Evolutionary conservation across 306 rosid genomes (phyloP), one percentile per base, ranked within the genome.

Genomic region (Corylus heterophylla): DNA sequence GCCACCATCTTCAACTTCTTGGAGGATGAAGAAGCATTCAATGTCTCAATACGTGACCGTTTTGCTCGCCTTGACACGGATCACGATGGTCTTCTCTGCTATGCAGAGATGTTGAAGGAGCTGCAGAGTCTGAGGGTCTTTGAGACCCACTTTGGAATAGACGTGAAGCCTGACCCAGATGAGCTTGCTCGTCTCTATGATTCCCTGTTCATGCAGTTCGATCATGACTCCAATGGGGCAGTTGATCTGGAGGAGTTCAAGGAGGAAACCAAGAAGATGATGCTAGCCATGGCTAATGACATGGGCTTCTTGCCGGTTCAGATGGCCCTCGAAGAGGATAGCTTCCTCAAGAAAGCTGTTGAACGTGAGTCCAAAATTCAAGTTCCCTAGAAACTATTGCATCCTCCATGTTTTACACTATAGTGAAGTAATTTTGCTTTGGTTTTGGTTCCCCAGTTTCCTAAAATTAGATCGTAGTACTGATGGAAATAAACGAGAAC

Each of bases 261-360:
- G 85, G 86, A 75, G 18, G 98, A 90, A 78, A 89, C 97, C 50
- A 89, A 84, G 89, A 71, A 70, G 71, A 91, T 89, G 85, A 77
- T 93, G 97, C 83, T 93, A 66, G 95, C 92, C 18, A 86, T 93
- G 94, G 92, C 97, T 0, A 87, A 82, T 49, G 93, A 92, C 16
- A 67, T 93, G 84, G 97, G 95, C 10, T 82, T 86, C 88, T 76
- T 85, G 82, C 93, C 97, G 0, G 47, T 93, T 78, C 96, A 88
- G 78, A 93, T 90, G 96, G 80, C 81, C 39, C 31, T 89, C 76
- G 96, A 90, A 86, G 86, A 88, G 80, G 91, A 81, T 25, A 83
- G 96, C 73, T 73, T 87, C 48, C 79, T 93, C 56, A 93, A 83
- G 84, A 87, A 74, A 78, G 97, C 97, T 17, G 96, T 89, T 47